Base-by-base conservation (phyloP, 345 rosid species). In the Turnera subulata region DNA sequence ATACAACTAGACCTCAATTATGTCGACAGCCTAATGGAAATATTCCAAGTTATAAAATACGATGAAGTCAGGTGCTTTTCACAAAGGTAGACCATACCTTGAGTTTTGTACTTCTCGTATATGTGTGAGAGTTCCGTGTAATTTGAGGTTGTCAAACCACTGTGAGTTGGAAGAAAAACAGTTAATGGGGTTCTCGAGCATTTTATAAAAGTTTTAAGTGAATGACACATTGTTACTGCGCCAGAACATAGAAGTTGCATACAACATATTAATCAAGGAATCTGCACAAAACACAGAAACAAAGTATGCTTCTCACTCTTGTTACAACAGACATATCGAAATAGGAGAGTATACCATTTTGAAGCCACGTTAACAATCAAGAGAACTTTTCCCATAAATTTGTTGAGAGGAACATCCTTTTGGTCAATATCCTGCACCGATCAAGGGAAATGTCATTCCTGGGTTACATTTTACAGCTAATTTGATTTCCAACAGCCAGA, bases 351-450 rank as follows among this genome's bases (percentile, higher is more conserved):
- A 23, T 26, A 68, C 67, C 73, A 68, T 68, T 38, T 50, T 24
- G 73, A 68, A 62, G 73, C 73, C 56, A 69, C 73, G 46, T 69
- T 62, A 16, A 62, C 73, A 56, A 69, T 57, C 59, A 69, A 56
- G 22, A 69, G 49, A 52, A 44, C 58, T 69, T 62, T 69, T 35
- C 73, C 68, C 61, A 62, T 69, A 32, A 62, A 69, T 69, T 69
- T 69, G 59, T 50, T 52, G 8, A 69, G 73, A 43, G 73, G 20
- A 26, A 57, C 59, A 10, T 51, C 58, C 52, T 62, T 56, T 15
- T 55, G 67, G 45, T 62, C 73, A 62, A 69, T 62, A 32, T 69
- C 73, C 73, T 69, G 50, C 26, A 57, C 16, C 15, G 4, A 42
- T 21, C 12, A 38, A 11, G 40, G 15, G 11, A 24, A 22, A 10